phyloP scores from a whole-genome alignment of 371 early-diverging fungal species.

The Lichtheimia ramosa region DNA sequence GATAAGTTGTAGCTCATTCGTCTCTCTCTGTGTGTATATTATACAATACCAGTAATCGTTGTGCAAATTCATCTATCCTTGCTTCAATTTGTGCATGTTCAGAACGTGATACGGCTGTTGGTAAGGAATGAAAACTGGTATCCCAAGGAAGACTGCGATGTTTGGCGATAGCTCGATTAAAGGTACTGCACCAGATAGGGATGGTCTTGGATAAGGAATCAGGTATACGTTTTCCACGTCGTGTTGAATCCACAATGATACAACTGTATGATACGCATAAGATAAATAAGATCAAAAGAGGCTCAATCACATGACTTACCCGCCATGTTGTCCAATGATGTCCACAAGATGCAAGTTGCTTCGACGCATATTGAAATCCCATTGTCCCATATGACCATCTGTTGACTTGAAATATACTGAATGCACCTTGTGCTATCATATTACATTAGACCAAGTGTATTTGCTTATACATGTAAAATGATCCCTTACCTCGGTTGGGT shows the following conservation, averaged over 20 bases:
- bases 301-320: constrained; percentile 36
- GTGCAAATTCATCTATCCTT: constrained; percentile 59
- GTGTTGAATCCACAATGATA: constrained; percentile 86
- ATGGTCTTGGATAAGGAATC: constrained; percentile 85
- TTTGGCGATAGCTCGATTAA: constrained; percentile 57
- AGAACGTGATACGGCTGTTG: constrained; percentile 64
- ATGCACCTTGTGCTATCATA: constrained; percentile 47
- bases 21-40: neutral
- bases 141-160: constrained; percentile 52
- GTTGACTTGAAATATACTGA: constrained; percentile 90
- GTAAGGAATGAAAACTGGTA: constrained; percentile 60
- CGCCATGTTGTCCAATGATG: constrained; percentile 53
- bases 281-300: neutral
- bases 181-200: constrained; percentile 84
- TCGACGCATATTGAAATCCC: constrained; percentile 81
- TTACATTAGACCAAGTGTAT: neutral
- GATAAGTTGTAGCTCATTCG: no score
- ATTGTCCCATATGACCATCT: constrained; percentile 84
- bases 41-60: constrained; percentile 48
- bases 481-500: constrained; percentile 53
- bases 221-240: constrained; percentile 82
- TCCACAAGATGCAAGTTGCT: constrained; percentile 74
- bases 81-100: constrained; percentile 73
- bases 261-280: constrained; percentile 37
- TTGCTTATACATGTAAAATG: neutral